Base-by-base conservation (phyloP, 345 rosid genomes). In the Jatropha curcas region DNA sequence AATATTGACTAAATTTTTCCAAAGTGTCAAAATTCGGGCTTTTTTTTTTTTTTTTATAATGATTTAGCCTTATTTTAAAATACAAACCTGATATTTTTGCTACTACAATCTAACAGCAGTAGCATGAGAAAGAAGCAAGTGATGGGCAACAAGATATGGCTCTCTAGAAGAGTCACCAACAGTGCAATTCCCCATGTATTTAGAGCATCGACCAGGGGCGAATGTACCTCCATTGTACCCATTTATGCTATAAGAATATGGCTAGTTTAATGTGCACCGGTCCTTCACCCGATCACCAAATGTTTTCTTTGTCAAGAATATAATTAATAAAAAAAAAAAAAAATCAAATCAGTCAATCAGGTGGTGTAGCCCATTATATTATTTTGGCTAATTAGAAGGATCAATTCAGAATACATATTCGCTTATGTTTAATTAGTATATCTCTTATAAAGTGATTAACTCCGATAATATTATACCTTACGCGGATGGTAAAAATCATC, bases 121-220 rank as follows among this genome's bases (percentile, higher is more conserved):
- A 0, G 87, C 85, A 45, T 83, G 87, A n/a, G 82, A 76, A 14
- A 86, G 85, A 59, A 86, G 60, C 71, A 83, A 28, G 62, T 83
- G 37, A 66, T 86, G 85, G 0, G 73, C 74, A 2, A 74, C 87
- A 4, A 68, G 14, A 74, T 82, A 86, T 1, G 87, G 89, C 67
- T 86, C 83, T 0, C 83, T 82, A 3, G 78, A 82, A 1, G 87
- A 84, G 51, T 86, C 65, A 0, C 89, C 86, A 0, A 35, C 45
- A 0, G 71, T 68, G 73, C 90, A 88, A 20, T 77, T 84, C 4
- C 84, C 76, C 0, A 56, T 31, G 20, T 76, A 85, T 27, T 65
- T 65, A 0, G 91, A 85, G 64, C 91, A 87, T 66, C 85, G 81
- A 27, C 88, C 91, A 0, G 89, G 91, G 4, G 91, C 82, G 1